Evolutionary conservation across 257 asterid species (phyloP).

Genomic region (Anisodus acutangulus): DNA sequence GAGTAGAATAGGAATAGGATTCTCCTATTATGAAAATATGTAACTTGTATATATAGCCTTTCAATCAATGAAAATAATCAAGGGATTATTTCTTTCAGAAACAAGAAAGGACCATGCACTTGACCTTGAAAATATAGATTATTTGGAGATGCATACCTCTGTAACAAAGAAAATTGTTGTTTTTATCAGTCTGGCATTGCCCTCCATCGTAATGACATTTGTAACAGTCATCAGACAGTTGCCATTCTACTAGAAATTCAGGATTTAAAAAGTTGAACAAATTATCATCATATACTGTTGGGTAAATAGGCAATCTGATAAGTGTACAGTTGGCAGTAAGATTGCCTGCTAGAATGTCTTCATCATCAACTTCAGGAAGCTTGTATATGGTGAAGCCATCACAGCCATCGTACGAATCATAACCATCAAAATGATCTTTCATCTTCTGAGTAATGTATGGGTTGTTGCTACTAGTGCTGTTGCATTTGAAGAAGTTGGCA

Average conservation of each 20-base stretch:
- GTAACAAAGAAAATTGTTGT: background rate
- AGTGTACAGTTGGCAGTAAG: background rate
- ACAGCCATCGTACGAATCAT: background rate
- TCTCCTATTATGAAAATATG: too few species aligned
- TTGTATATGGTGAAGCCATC: background rate
- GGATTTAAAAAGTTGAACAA: background rate
- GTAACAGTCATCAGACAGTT: background rate
- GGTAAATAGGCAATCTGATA: slow-evolving; percentile 9
- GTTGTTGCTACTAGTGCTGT: background rate
- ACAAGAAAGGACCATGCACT: background rate
- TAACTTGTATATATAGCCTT: too few species aligned
- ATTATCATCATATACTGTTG: background rate
- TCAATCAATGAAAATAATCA: too few species aligned
- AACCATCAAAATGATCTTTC: background rate
- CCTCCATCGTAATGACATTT: background rate
- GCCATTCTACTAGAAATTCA: background rate
- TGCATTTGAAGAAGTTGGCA: background rate
- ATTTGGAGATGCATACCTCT: background rate
- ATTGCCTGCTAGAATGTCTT: background rate
- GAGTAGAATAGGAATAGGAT: too few species aligned
- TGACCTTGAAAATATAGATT: slow-evolving; percentile 9
- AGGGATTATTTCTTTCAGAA: too few species aligned
- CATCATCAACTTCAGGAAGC: background rate
- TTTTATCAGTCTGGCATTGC: slow-evolving; percentile 13
- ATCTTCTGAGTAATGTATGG: background rate